A percentile compares a stretch with the other conserved stretches of the same genome.
phyloP scores from a whole-genome alignment of 2,329 filamentous ascomycete species.

The Ilyonectria sp. region DNA sequence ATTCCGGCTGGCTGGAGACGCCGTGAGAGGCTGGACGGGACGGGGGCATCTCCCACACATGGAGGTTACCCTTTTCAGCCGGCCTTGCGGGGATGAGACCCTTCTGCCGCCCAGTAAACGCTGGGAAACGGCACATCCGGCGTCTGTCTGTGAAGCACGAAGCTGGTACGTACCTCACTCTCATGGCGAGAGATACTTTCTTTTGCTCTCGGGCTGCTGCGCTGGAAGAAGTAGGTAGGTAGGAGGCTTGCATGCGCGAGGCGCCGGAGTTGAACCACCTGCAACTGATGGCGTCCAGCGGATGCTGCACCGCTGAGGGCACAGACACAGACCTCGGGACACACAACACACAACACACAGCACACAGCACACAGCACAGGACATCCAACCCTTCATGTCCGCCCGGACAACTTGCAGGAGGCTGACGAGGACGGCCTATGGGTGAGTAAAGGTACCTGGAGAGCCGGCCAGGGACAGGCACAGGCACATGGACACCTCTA shows the following conservation, averaged over 20 bases:
- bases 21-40: conserved; percentile 1
- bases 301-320: conserved; percentile 1
- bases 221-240: not conserved
- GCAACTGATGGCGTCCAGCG: conserved; percentile 14
- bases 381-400: not conserved
- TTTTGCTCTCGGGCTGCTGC: not conserved
- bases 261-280: conserved; percentile 6
- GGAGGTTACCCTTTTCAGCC: conserved; percentile 23
- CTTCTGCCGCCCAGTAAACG: conserved; percentile 18
- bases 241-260: not conserved
- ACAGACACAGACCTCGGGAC: not conserved
- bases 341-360: too few relatives aligned
- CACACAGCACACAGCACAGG: not conserved
- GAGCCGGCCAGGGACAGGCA: not conserved
- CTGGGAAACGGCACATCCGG: conserved; percentile 10
- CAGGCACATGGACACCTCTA: not conserved
- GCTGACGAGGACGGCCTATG: not conserved
- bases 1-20: conserved; percentile 4
- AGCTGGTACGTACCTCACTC: not conserved
- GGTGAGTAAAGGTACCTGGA: conserved; percentile 3
- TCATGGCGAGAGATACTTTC: not conserved
- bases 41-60: not conserved
- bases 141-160: not conserved
- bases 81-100: conserved; percentile 18
- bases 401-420: not conserved